Evolutionary conservation across 1,139 yeast genomes (phyloP), one percentile per base, ranked within the genome.

Genomic region (Lodderomyces beijingensis): DNA sequence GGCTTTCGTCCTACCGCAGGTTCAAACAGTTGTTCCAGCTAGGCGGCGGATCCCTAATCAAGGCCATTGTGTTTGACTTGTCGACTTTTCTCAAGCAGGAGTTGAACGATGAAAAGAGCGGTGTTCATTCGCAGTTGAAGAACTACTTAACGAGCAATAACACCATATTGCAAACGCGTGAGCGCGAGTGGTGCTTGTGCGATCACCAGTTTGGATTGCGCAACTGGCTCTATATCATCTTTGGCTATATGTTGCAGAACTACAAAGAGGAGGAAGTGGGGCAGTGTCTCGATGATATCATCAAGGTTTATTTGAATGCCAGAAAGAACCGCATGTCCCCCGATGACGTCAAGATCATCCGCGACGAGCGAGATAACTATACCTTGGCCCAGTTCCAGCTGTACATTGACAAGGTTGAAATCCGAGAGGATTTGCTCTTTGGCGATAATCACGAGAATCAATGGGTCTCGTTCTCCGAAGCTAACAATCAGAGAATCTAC

Each of bases 41-140:
- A 16, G 60, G 57, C 3, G 67, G 69, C 9, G 69, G 70, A 0
- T 64, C 68, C 1, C 39, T 54, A 5, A 50, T 65, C 30, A 65
- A 65, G 42, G 46, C 51, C 4, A 46, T 62, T 18, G 70, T 65
- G 5, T 53, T 52, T 31, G 70, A 64, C 36, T 49, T 65, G 34
- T 48, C 65, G 14, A 50, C 61, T n/a, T 65, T 63, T 37, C 49
- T 65, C 25, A 59, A 56, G 39, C 38, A 48, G 16, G 70, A 62
- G 32, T 47, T 60, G 37, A 37, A 28, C 25, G 46, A 45, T 14
- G 38, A 38, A 12, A 36, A 46, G 15, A 44, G 50, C 13, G 36
- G 32, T 3, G 43, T 53, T 4, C 51, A 53, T 8, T 33, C 44
- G 17, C 49, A 56, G 33, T 49, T 63, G 34, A 49, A 47, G 25